Evolutionary conservation across 2,329 filamentous ascomycete species (phyloP), one percentile per base, ranked within the genome.

Genomic region (Aspergillus terreus): DNA sequence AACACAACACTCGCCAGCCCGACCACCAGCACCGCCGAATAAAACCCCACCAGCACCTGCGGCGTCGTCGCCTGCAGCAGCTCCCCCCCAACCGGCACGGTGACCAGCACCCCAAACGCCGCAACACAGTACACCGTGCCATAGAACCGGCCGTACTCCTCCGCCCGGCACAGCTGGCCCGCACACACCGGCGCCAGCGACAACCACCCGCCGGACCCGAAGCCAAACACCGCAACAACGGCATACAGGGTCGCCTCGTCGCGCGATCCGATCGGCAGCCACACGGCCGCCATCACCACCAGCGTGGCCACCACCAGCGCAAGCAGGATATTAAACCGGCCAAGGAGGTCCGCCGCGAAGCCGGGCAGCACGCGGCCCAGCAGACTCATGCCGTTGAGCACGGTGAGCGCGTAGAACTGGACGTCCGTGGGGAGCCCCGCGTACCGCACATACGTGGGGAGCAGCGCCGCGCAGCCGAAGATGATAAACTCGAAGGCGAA

Each of bases 401-500:
- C 67, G 2, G 76, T 72, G 1, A 78, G 65, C 6, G 77, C 66
- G 12, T 73, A 73, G 50, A 74, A 78, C 3, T 76, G 74, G 0
- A 69, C 66, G 23, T 76, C 63, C 1, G 63, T 50, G 5, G 68
- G 59, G 32, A 77, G 59, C 0, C 70, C 72, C 1, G 73, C 72
- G 11, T 61, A 67, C 14, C 65, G 65, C 19, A 66, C 60, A 53
- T 78, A 78, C 0, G 75, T 77, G 0, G 77, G 77, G 1, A 79
- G 60, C 6, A 79, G 67, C 1, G 73, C 74, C 1, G 73, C 70
- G n/a, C 74, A 70, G 11, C 75, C 76, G 40, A 79, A 79, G 12
- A 79, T 69, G 35, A 75, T 74, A 45, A 79, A 75, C 44, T 80
- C 77, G 17, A 79, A 71, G 1, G 71, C 65, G 51, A 79, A 77